Base-by-base conservation (phyloP, 2,329 filamentous ascomycete genomes). In the Fusarium setosum region DNA sequence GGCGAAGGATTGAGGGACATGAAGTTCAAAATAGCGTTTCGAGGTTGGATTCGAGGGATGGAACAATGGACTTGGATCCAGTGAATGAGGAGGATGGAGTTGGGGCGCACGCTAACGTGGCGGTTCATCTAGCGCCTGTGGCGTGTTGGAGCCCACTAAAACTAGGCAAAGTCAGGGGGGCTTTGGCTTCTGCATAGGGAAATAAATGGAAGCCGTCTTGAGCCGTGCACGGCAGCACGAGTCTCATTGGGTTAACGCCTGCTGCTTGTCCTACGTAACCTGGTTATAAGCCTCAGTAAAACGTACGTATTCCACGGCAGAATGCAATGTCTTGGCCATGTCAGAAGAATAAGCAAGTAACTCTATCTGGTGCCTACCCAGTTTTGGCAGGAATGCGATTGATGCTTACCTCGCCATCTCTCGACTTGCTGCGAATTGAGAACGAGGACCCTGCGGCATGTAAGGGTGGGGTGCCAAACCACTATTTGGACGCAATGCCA, bases 121-220 rank as follows among this genome's bases (percentile, higher is more conserved):
- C 59, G 63, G 67, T 59, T 69, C 56, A 38, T 67, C 56, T 69
- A 68, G 67, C 61, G 61, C 60, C 50, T 71, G 64, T 68, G 58
- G 70, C 59, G 61, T 62, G 53, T 63, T 59, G 18, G 49, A 45
- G 31, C 38, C 53, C 53, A 60, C 65, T 71, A 62, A 41, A 63
- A 42, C 23, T 50, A 65, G 55, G 45, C 41, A 50, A 37, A 31
- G 44, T 34, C 42, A 47, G 42, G 41, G 41, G 42, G 41, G 41
- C 23, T 44, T 15, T 18, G 35, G 10, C 17, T 29, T 42, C 45
- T 51, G 50, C 31, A 18, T 41, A 47, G 31, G 44, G 20, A 26
- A n/a, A n/a, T n/a, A n/a, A n/a, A 11, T 47, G 34, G 31, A 53
- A 59, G 37, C 48, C 40, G 47, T 40, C 45, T 40, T 13, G 38